Evolutionary conservation across 805 yeast genomes (phyloP).

Genomic region (Candida coquimbonensis): DNA sequence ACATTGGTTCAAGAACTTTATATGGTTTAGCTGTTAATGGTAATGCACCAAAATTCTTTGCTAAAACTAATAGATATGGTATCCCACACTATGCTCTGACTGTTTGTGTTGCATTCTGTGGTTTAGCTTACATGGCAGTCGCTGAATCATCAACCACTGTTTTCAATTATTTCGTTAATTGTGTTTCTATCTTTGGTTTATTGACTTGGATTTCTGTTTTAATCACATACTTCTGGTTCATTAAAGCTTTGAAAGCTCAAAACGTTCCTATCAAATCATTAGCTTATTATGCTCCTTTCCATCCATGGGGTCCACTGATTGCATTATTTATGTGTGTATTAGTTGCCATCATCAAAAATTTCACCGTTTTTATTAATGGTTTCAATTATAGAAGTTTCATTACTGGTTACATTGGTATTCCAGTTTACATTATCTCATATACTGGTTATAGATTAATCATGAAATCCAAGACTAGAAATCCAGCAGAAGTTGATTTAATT

Average conservation of each 20-base stretch:
- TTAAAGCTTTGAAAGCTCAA: conserved; percentile 60
- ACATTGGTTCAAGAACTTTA: conserved; percentile 69
- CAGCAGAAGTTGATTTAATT: conserved; percentile 53
- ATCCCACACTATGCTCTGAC: conserved; percentile 58
- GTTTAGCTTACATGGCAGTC: conserved; percentile 65
- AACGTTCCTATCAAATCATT: conserved; percentile 49
- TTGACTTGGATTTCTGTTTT: conserved; percentile 70
- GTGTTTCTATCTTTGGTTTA: conserved; percentile 69
- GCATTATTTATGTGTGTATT: conserved; percentile 48
- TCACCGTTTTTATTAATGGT: conserved; percentile 62
- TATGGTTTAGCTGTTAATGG: conserved; percentile 69
- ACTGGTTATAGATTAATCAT: conserved; percentile 57
- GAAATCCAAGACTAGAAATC: conserved; percentile 40
- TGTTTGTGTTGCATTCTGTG: conserved; percentile 45
- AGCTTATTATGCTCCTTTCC: conserved; percentile 61
- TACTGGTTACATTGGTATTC: conserved; percentile 71
- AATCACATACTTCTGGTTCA: conserved; percentile 60
- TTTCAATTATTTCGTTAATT: conserved; percentile 67
- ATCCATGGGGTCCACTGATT: conserved; percentile 60
- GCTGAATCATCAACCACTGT: conserved; percentile 49
- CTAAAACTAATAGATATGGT: conserved; percentile 61
- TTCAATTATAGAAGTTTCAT: conserved; percentile 63
- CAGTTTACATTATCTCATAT: conserved; percentile 63
- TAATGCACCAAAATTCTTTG: conserved; percentile 63
- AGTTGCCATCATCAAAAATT: conserved; percentile 60